phyloP scores from a whole-genome alignment of 306 rosid genomes.

The Bauhinia variegata region DNA sequence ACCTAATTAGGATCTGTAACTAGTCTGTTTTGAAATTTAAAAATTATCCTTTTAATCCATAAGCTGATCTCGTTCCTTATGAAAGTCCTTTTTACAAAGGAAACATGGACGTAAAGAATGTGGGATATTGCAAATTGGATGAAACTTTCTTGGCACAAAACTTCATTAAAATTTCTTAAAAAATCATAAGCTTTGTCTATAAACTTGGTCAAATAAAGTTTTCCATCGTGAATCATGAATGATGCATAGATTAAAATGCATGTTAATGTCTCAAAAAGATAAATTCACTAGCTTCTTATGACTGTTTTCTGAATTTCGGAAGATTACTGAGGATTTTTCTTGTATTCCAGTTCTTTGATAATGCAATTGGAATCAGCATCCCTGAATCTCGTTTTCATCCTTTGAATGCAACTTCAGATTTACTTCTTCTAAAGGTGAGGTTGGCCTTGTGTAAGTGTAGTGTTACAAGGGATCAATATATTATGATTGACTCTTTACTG shows the following conservation, averaged over 20 bases:
- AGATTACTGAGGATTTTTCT: neutral
- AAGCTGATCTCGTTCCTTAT: neutral
- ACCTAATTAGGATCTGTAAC: neutral
- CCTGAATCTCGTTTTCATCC: constrained; percentile 64
- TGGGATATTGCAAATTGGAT: neutral
- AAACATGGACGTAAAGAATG: neutral
- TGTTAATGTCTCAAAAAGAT: too few relatives aligned
- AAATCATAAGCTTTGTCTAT: neutral
- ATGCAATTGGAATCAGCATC: constrained; percentile 55
- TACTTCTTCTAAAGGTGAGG: constrained; percentile 64
- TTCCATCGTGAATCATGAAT: too few relatives aligned
- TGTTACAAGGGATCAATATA: neutral
- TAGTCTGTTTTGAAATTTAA: constrained; percentile 3
- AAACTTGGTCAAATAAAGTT: neutral
- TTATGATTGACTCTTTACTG: neutral
- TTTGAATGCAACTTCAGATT: constrained; percentile 63
- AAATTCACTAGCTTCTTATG: too few relatives aligned
- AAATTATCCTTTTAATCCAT: neutral
- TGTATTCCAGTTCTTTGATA: constrained; percentile 54
- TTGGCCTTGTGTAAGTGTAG: constrained; percentile 12
- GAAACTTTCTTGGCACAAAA: neutral
- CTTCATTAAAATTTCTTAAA: neutral
- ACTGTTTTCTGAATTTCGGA: neutral
- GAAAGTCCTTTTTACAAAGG: neutral
- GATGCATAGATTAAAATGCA: too few relatives aligned